phyloP scores from a whole-genome alignment of 164 flowering plant species.

The Magnolia officinalis region DNA sequence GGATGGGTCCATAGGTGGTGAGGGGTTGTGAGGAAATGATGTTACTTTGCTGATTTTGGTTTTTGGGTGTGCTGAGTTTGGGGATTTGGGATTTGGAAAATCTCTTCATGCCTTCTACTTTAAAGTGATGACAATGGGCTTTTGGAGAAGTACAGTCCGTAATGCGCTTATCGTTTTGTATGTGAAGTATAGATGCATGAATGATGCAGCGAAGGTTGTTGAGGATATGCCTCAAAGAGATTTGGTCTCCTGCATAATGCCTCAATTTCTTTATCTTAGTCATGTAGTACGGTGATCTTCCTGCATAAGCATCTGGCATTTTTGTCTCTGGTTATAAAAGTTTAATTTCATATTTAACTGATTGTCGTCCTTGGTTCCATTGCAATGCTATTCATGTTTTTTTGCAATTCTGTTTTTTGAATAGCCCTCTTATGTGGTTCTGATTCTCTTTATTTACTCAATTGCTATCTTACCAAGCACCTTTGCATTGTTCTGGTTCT shows the following conservation, averaged over 20 bases:
- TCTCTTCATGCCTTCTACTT: conserved; percentile 24
- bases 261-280: neutral
- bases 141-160: conserved; percentile 7
- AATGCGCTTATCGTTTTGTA: conserved; percentile 27
- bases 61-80: conserved; percentile 24
- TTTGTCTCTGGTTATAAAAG: neutral
- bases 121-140: conserved; percentile 6
- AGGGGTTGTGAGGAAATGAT: conserved; percentile 19
- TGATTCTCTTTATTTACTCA: too few relatives aligned
- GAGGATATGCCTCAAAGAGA: conserved; percentile 20
- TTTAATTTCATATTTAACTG: neutral
- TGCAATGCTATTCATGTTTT: neutral
- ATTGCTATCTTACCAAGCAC: too few relatives aligned
- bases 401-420: neutral
- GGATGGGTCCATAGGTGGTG: conserved; percentile 17
- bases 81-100: conserved; percentile 17
- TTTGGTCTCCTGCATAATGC: conserved; percentile 17
- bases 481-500: too few relatives aligned
- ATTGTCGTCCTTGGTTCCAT: neutral
- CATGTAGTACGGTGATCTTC: too few relatives aligned
- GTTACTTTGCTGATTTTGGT: conserved; percentile 27
- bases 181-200: conserved; percentile 19
- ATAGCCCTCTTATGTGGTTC: too few relatives aligned
- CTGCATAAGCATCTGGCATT: neutral
- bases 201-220: conserved; percentile 21